These are phyloP conservation scores for Russula foetens DNA, from an alignment of 768 basidiomycete genomes.

Conservation along the genomic window DNA sequence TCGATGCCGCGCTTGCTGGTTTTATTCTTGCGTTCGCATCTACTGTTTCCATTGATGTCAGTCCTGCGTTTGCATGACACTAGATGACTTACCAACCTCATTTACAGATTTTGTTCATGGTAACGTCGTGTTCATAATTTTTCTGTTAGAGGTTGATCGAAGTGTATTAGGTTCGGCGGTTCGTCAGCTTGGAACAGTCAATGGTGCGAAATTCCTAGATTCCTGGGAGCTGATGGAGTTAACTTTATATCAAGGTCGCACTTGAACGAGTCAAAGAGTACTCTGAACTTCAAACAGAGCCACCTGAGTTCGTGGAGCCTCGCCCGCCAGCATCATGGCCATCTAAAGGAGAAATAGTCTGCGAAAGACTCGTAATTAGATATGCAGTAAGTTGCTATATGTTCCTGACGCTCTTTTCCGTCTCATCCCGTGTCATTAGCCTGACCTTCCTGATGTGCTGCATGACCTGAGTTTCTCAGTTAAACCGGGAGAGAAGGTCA, in stretches of 20 bases:
- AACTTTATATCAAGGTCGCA: conserved; percentile 47
- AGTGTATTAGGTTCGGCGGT: conserved; percentile 51
- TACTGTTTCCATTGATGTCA: conserved; percentile 61
- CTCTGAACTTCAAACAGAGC: conserved; percentile 68
- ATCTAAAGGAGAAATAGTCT: conserved; percentile 53
- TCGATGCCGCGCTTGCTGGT: conserved; percentile 76
- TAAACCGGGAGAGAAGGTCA: conserved; percentile 66
- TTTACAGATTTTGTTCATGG: conserved; percentile 31
- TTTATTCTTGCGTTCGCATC: conserved; percentile 82
- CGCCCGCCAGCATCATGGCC: conserved; percentile 82
- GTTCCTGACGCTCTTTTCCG: neutral
- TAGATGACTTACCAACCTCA: conserved; percentile 20
- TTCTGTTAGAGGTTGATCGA: conserved; percentile 1
- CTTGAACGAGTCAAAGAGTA: conserved; percentile 90
- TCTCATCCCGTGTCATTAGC: conserved; percentile 34
- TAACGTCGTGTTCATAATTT: neutral
- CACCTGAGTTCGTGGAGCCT: conserved; percentile 79
- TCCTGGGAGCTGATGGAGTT: neutral
- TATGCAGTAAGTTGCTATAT: conserved; percentile 53
- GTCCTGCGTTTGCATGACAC: conserved; percentile 16
- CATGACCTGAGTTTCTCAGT: conserved; percentile 73
- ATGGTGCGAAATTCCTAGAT: conserved; percentile 47
- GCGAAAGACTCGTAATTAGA: conserved; percentile 67
- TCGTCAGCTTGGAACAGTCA: conserved; percentile 84
- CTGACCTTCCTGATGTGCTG: conserved; percentile 79